Conservation (phyloP, 108 stramenopile genomes). For the Parietichytrium sp. region DNA sequence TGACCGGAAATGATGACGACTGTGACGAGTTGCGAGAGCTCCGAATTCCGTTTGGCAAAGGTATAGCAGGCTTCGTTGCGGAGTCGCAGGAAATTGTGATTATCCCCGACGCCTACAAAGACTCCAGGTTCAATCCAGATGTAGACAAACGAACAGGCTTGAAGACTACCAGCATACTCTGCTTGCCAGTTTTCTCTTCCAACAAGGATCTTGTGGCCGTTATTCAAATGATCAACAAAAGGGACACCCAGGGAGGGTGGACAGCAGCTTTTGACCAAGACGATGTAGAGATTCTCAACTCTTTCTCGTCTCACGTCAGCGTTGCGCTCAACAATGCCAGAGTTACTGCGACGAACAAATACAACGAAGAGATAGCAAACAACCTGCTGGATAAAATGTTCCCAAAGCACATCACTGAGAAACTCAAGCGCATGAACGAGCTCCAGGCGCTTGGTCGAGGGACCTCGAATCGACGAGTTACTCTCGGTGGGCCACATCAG, state of each 20-base stretch:
- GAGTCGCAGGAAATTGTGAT: neutral
- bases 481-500: neutral
- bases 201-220: neutral
- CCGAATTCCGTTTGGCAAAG: neutral
- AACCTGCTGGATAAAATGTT: neutral
- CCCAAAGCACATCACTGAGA: neutral
- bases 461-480: neutral
- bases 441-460: neutral
- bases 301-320: neutral
- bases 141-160: neutral
- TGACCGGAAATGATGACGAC: neutral
- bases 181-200: neutral
- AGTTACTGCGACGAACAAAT: neutral
- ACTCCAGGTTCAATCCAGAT: constrained; percentile 16
- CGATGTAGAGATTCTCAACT: neutral
- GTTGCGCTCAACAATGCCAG: neutral
- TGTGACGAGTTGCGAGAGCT: neutral
- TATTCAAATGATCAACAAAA: neutral
- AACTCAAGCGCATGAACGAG: neutral
- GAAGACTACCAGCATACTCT: neutral
- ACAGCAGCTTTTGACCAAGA: neutral
- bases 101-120: neutral
- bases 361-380: neutral
- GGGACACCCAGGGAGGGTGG: neutral
- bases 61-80: neutral